Evolutionary conservation across 495 filamentous ascomycete species (phyloP).

Genomic region (Aspergillus indologenus): DNA sequence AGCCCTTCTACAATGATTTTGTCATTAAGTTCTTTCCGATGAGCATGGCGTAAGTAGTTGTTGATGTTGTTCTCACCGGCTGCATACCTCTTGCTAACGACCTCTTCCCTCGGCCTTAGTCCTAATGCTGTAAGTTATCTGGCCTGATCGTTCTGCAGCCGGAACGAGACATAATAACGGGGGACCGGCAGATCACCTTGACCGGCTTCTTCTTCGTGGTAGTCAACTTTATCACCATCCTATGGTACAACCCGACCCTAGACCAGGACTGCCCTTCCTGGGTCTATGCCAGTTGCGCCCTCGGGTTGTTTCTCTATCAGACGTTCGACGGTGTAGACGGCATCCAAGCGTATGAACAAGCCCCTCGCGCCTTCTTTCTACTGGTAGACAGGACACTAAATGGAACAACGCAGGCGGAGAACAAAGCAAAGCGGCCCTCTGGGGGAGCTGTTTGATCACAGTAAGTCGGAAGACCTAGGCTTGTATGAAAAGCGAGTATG

Average conservation of each 20-base stretch:
- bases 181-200: slow-evolving; percentile 67
- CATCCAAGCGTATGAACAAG: slow-evolving; percentile 70
- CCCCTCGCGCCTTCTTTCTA: slow-evolving; percentile 1
- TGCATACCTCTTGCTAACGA: slow-evolving; percentile 22
- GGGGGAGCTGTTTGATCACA: slow-evolving; percentile 96
- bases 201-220: slow-evolving; percentile 90
- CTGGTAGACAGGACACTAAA: slow-evolving; percentile 21
- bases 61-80: slow-evolving; percentile 7
- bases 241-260: slow-evolving; percentile 94
- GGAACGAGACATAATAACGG: slow-evolving; percentile 12
- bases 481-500: not conserved
- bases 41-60: slow-evolving; percentile 82
- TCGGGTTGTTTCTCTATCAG: slow-evolving; percentile 92
- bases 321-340: slow-evolving; percentile 98
- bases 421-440: slow-evolving; percentile 90
- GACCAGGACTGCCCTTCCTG: slow-evolving; percentile 90
- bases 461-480: slow-evolving; percentile 38
- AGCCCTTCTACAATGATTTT: slow-evolving; percentile 94
- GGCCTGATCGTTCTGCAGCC: not conserved
- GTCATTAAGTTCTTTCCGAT: slow-evolving; percentile 93
- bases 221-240: slow-evolving; percentile 83
- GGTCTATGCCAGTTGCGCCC: slow-evolving; percentile 91
- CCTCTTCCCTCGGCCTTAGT: slow-evolving; percentile 31
- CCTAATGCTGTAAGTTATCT: slow-evolving; percentile 57
- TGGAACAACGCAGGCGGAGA: slow-evolving; percentile 55